Evolutionary conservation across 2,329 filamentous ascomycete genomes (phyloP).

Genomic region (Cercospora janseana): DNA sequence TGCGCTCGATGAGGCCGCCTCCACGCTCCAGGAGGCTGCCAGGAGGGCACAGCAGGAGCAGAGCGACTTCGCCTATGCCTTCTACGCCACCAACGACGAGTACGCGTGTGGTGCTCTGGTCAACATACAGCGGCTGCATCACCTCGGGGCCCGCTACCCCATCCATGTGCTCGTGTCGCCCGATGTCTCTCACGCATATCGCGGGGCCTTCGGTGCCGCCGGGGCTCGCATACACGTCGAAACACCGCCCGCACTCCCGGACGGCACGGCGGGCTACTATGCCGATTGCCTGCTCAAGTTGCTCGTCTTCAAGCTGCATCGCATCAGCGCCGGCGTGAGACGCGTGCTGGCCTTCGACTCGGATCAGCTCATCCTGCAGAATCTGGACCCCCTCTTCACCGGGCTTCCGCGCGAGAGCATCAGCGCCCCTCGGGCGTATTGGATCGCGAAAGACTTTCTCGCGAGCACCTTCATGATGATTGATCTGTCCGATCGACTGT

Average conservation of each 20-base stretch:
- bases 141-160: conserved; percentile 23
- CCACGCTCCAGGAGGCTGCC: neutral
- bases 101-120: conserved; percentile 36
- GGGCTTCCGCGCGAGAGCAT: conserved; percentile 29
- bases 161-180: conserved; percentile 31
- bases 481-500: conserved; percentile 30
- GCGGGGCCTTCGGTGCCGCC: conserved; percentile 19
- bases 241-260: conserved; percentile 24
- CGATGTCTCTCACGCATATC: conserved; percentile 22
- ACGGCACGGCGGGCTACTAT: conserved; percentile 26
- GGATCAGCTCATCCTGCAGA: conserved; percentile 34
- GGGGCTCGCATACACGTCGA: conserved; percentile 27
- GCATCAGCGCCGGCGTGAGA: conserved; percentile 25
- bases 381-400: conserved; percentile 34
- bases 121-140: conserved; percentile 32
- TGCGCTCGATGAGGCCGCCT: neutral
- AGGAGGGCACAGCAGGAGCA: neutral
- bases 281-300: conserved; percentile 34
- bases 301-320: conserved; percentile 33
- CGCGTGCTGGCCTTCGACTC: conserved; percentile 32
- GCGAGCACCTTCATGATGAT: conserved; percentile 35
- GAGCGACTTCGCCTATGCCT: conserved; percentile 30
- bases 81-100: conserved; percentile 32
- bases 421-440: conserved; percentile 34
- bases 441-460: conserved; percentile 32